Conservation (phyloP, 768 basidiomycete species). For the Leucocoprinus sp. region DNA sequence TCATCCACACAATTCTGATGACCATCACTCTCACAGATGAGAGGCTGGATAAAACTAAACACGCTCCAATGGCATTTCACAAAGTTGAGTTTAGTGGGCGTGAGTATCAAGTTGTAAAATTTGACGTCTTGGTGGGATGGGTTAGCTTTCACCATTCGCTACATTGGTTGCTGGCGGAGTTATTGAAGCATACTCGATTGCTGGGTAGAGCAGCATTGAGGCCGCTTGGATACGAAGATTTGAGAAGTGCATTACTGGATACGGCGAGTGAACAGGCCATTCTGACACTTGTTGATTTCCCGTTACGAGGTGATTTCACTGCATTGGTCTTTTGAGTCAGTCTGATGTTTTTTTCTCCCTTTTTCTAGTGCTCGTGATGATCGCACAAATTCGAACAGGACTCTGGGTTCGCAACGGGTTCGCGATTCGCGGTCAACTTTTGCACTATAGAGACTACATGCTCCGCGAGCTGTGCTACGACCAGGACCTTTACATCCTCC, state of each 20-base stretch:
- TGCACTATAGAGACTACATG: slow-evolving; percentile 95
- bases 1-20: slow-evolving; percentile 58
- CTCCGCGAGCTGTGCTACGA: slow-evolving; percentile 95
- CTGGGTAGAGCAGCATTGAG: slow-evolving; percentile 47
- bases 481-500: slow-evolving; percentile 86
- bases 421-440: slow-evolving; percentile 86
- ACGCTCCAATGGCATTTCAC: slow-evolving; percentile 55
- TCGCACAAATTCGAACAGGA: slow-evolving; percentile 90
- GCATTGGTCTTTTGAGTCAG: not conserved
- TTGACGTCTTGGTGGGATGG: slow-evolving; percentile 73
- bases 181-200: slow-evolving; percentile 75
- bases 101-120: slow-evolving; percentile 57
- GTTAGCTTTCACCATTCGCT: slow-evolving; percentile 91
- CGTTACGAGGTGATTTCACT: slow-evolving; percentile 61
- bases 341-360: not conserved
- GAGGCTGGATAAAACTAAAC: slow-evolving; percentile 58
- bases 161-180: slow-evolving; percentile 84
- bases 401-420: slow-evolving; percentile 98
- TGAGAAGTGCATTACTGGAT: slow-evolving; percentile 54
- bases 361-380: slow-evolving; percentile 69
- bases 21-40: slow-evolving; percentile 64
- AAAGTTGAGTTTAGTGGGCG: slow-evolving; percentile 55
- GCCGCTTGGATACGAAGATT: slow-evolving; percentile 42
- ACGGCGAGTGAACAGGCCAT: slow-evolving; percentile 61
- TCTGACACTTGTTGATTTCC: slow-evolving; percentile 78